Evolutionary conservation across 345 rosid genomes (phyloP).

Genomic region (Salix caprea): DNA sequence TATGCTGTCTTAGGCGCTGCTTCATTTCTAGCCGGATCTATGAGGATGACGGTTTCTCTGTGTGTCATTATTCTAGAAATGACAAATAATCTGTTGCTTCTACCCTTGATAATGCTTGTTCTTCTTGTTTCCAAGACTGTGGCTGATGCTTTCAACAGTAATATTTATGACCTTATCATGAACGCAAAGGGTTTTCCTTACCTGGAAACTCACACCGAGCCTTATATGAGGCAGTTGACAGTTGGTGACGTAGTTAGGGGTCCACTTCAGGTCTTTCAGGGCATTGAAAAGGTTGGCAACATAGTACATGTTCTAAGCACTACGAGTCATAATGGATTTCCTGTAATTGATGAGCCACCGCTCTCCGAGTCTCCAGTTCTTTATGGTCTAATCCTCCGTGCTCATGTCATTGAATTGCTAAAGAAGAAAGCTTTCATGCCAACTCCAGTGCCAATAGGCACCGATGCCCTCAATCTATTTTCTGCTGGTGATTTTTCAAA

Average conservation of each 20-base stretch:
- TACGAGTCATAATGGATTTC: constrained; percentile 78
- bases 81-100: constrained; percentile 75
- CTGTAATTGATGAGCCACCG: constrained; percentile 69
- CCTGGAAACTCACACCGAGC: constrained; percentile 72
- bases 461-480: constrained; percentile 40
- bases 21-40: constrained; percentile 85
- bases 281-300: constrained; percentile 71
- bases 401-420: constrained; percentile 65
- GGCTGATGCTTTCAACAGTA: constrained; percentile 81
- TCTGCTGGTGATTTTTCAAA: constrained; percentile 67
- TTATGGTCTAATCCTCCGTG: constrained; percentile 72
- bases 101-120: constrained; percentile 92
- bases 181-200: constrained; percentile 87
- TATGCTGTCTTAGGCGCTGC: constrained; percentile 94
- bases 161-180: constrained; percentile 83
- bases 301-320: constrained; percentile 67
- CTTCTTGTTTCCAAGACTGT: constrained; percentile 89
- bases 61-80: constrained; percentile 83
- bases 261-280: constrained; percentile 66
- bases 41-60: constrained; percentile 91
- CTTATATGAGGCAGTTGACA: constrained; percentile 86
- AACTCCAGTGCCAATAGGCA: constrained; percentile 32
- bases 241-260: constrained; percentile 79
- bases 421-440: constrained; percentile 63
- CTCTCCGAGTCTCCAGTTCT: constrained; percentile 44